Conservation (phyloP, 148 eudicot genomes). For the Rhododendron henanense region DNA sequence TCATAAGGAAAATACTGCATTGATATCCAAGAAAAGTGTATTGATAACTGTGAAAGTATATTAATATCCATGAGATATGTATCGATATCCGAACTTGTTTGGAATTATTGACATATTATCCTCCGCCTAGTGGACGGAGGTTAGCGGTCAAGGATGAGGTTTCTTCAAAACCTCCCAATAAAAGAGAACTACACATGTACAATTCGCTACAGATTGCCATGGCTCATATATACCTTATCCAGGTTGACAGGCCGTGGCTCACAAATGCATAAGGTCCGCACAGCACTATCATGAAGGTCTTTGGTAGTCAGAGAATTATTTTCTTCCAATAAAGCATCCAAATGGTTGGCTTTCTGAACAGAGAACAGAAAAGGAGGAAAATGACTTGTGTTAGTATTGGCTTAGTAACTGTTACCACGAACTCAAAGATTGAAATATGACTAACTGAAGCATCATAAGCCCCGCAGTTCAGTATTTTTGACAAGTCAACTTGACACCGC, state of each 20-base stretch:
- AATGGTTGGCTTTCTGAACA: constrained; percentile 65
- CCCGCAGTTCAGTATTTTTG: constrained; percentile 64
- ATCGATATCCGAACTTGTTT: too few species aligned
- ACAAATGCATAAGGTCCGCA: constrained; percentile 74
- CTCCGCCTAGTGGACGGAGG: too few species aligned
- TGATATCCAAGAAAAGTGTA: too few species aligned
- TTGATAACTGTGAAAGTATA: too few species aligned
- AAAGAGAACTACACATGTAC: not conserved
- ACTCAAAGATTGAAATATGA: not conserved
- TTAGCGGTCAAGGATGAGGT: not conserved
- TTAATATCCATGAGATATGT: too few species aligned
- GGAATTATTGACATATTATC: too few species aligned
- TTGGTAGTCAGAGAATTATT: constrained; percentile 52
- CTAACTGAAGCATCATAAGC: constrained; percentile 87
- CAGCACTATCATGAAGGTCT: constrained; percentile 72
- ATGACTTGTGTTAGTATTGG: not conserved
- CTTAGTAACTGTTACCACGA: not conserved
- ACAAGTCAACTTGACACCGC: constrained; percentile 90
- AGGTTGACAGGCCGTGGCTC: constrained; percentile 50
- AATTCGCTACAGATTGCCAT: not conserved
- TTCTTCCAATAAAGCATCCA: constrained; percentile 72
- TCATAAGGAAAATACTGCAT: too few species aligned
- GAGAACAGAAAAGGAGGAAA: constrained; percentile 7
- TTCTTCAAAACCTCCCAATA: not conserved
- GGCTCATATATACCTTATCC: constrained; percentile 55